Base-by-base conservation (phyloP, 75 land plant genomes). In the Pinus tabuliformis region DNA sequence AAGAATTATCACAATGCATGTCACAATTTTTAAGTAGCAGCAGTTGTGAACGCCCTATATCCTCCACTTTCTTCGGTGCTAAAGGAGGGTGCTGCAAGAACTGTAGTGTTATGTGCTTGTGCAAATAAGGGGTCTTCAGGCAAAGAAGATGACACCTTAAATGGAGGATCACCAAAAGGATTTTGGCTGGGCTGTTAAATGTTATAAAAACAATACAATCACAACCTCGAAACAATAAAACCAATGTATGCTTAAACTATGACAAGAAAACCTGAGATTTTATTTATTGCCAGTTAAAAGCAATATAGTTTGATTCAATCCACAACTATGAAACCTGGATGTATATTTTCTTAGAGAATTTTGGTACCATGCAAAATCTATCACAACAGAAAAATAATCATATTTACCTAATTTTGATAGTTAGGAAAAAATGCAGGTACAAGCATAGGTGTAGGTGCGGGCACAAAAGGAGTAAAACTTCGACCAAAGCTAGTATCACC, bases 81-180 rank as follows among this genome's bases (percentile, higher is more conserved):
- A 52, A 76, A 61, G 82, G 76, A 81, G 72, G 75, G 85, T 61
- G 58, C 45, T 57, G 62, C 4, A 45, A 71, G 57, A 36, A 81
- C 54, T 28, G 75, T 56, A 37, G 64, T 21, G 57, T 36, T 71
- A 70, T 79, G 84, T 42, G 71, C 59, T 76, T 81, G 93, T 57
- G 73, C 64, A 56, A 65, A 33, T 21, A 63, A 62, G 66, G 30
- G 59, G 6, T 86, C 85, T 14, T 82, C 59, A 6, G 89, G 56
- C 72, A 90, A 82, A 28, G 86, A 59, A 18, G 73, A 60, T 18
- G n/a, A n/a, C 66, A 88, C 96, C 73, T 82, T 87, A 68, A 96
- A 96, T 68, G 99, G 90, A 60, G 85, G 26, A 59, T 91, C 90
- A 3, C 96, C 96, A 83, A 93, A 96, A 64, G 90, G 94, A 83